A percentile compares a stretch with the other conserved stretches of the same genome.
These are phyloP conservation scores for Lolium perenne DNA, from an alignment of 176 grass and related monocot species.

Conservation along the genomic window DNA sequence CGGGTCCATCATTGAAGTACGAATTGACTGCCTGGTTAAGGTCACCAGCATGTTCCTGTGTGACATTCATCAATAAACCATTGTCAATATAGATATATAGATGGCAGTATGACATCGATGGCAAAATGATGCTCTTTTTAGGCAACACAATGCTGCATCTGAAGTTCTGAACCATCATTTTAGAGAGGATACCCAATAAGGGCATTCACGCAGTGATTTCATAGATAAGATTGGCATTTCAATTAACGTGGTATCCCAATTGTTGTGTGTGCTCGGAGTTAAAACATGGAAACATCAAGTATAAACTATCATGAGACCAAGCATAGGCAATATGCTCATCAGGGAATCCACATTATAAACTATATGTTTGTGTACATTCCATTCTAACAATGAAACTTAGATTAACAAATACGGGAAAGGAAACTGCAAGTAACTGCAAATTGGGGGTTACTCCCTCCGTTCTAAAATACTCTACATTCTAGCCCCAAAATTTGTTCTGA, in stretches of 20 bases:
- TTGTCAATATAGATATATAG: conserved; percentile 21
- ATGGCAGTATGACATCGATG: conserved; percentile 11
- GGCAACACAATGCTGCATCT: conserved; percentile 10
- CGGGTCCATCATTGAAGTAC: conserved; percentile 81
- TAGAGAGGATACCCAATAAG: not conserved
- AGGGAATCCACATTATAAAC: not conserved
- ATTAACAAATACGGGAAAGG: not conserved
- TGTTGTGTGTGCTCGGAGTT: not conserved
- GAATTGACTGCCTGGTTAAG: conserved; percentile 91
- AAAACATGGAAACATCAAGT: not conserved
- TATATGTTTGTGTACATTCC: not conserved
- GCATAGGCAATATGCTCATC: not conserved
- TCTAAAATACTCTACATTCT: too few relatives aligned
- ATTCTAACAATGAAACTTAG: not conserved
- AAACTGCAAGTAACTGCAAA: conserved; percentile 2
- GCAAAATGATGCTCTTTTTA: conserved; percentile 14
- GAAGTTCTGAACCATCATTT: conserved; percentile 21
- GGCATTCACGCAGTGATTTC: not conserved
- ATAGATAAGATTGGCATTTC: not conserved
- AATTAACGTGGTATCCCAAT: not conserved
- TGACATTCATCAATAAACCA: conserved; percentile 36
- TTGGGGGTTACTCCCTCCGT: not conserved
- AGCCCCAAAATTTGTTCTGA: too few relatives aligned
- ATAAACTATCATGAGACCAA: not conserved
- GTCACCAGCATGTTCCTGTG: conserved; percentile 83